phyloP scores from a whole-genome alignment of 805 yeast genomes.

The Yarrowia keelungensis region DNA sequence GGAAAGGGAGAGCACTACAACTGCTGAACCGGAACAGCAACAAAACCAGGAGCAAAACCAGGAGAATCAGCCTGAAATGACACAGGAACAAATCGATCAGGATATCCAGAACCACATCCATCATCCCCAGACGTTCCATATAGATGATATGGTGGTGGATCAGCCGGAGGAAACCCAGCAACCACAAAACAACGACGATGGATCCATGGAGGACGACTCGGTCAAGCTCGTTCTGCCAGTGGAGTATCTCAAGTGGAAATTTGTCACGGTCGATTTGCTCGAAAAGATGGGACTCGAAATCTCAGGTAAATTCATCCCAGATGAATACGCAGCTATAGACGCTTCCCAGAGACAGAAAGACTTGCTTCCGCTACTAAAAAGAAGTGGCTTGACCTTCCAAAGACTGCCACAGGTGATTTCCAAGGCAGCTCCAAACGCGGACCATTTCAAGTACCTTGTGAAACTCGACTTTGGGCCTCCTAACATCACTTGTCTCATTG shows the following conservation, averaged over 20 bases:
- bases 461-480: conserved; percentile 12
- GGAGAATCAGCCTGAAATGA: neutral
- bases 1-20: neutral
- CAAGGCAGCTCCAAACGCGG: neutral
- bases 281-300: neutral
- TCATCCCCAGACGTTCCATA: conserved; percentile 21
- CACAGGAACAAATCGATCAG: neutral
- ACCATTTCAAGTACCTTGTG: conserved; percentile 7
- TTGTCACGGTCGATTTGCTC: conserved; percentile 10
- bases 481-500: conserved; percentile 3
- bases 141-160: conserved; percentile 26
- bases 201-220: no score
- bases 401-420: neutral
- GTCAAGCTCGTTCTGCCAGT: neutral
- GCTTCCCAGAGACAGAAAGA: conserved; percentile 2
- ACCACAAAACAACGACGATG: no score
- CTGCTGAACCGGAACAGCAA: neutral
- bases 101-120: conserved; percentile 18
- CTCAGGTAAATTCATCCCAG: neutral
- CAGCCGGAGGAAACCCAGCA: neutral
- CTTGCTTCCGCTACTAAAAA: conserved; percentile 11
- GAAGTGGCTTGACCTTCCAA: conserved; percentile 10
- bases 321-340: neutral
- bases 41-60: no score
- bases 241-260: conserved; percentile 10